Base-by-base conservation (phyloP, 2,329 filamentous ascomycete species). In the Aquanectria penicillioides region DNA sequence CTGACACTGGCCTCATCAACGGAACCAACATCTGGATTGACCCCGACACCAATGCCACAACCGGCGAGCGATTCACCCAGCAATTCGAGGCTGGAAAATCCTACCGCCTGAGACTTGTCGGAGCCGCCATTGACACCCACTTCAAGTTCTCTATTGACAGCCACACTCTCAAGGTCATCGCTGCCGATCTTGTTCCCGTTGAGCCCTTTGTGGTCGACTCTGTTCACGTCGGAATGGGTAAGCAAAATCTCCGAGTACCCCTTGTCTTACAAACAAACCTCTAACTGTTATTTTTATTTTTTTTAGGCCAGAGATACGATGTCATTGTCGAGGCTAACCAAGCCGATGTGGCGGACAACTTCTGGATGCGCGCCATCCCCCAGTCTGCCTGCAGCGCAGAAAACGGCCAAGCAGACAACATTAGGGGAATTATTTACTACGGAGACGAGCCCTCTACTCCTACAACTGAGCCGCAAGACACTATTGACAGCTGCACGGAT, bases 151-250 rank as follows among this genome's bases (percentile, higher is more conserved):
- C 75, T 28, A 83, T 86, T 57, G 83, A 86, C 69, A 80, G 82
- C 47, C 87, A 89, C 69, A 79, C 69, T 1, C 70, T 89, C 64
- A 82, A 77, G 0, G 85, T 89, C 29, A 86, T 89, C 33, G 78
- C 81, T 0, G 75, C 73, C n/a, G 87, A 88, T 58, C 73, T 89
- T 4, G 83, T 89, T 0, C 84, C 86, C 2, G 78, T 89, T 20
- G 66, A 77, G 20, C 86, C 86, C 0, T 89, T 83, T 59, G 72
- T 73, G 1, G 81, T 85, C 1, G 75, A 78, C 0, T 49, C 79
- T 5, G 5, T 68, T 0, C 31, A 64, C 10, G 10, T 68, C 0
- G 58, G 37, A 9, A 68, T 68, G 65, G 65, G 62, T 67, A n/a
- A 29, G 62, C 51, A 6, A 4, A 40, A 23, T 18, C 6, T 4